Percentiles rank a stretch among this genome's conserved stretches.
These are phyloP conservation scores for Naumovozyma castellii DNA, from an alignment of 805 yeast genomes.

Conservation along the genomic window DNA sequence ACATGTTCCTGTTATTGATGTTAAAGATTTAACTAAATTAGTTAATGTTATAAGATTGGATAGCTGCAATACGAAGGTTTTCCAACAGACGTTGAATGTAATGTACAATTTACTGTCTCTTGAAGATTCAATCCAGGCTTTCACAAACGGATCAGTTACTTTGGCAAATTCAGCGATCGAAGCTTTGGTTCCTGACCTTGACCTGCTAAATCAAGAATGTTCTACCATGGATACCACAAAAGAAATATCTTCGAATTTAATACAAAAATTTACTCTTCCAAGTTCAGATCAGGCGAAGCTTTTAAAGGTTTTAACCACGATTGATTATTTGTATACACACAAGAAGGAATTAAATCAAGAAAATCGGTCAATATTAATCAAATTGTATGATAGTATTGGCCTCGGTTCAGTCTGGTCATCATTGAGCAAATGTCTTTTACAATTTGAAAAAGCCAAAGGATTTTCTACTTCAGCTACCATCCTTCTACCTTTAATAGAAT, in stretches of 20 bases:
- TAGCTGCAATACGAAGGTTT: constrained; percentile 77
- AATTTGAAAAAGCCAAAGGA: constrained; percentile 48
- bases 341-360: constrained; percentile 19
- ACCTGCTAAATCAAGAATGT: constrained; percentile 39
- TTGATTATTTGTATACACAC: constrained; percentile 65
- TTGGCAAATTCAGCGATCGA: constrained; percentile 54
- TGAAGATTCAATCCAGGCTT: constrained; percentile 50
- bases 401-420: constrained; percentile 81
- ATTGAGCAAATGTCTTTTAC: constrained; percentile 58
- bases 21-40: constrained; percentile 48
- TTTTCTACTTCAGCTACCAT: constrained; percentile 66
- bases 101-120: constrained; percentile 67
- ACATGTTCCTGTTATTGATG: constrained; percentile 56
- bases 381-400: constrained; percentile 55
- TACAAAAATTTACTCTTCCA: constrained; percentile 64
- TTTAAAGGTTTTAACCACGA: constrained; percentile 75
- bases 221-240: constrained; percentile 30
- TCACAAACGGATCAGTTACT: constrained; percentile 57
- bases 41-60: constrained; percentile 64
- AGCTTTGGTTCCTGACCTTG: constrained; percentile 45
- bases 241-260: constrained; percentile 44
- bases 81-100: constrained; percentile 71
- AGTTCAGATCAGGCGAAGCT: constrained; percentile 83
- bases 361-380: constrained; percentile 40
- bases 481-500: constrained; percentile 76